Conservation (phyloP, 495 filamentous ascomycete genomes). For the Trichoderma gamsii region DNA sequence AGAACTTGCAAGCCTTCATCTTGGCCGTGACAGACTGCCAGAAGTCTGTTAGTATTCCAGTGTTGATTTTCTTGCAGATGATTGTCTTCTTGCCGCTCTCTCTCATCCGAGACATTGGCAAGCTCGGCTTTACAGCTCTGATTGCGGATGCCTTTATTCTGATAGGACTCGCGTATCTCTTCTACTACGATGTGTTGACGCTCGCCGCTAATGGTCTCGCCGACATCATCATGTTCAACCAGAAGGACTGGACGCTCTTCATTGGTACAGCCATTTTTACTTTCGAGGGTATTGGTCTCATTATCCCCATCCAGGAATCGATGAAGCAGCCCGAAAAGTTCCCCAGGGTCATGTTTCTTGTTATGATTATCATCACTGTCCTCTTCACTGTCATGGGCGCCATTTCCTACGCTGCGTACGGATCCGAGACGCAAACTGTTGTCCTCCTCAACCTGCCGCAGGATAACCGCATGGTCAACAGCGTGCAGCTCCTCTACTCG, state of each 20-base stretch:
- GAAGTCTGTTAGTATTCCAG: conserved; percentile 75
- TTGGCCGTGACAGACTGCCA: conserved; percentile 73
- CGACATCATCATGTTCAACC: conserved; percentile 83
- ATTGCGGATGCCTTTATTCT: conserved; percentile 92
- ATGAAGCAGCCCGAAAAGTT: conserved; percentile 89
- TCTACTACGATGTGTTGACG: conserved; percentile 91
- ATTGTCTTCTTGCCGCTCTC: conserved; percentile 89
- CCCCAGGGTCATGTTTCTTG: conserved; percentile 71
- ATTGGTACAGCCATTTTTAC: conserved; percentile 99
- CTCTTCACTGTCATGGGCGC: conserved; percentile 89
- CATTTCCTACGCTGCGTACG: conserved; percentile 92
- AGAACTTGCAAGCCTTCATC: conserved; percentile 93
- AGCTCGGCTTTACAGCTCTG: conserved; percentile 83
- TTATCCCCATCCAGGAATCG: conserved; percentile 96
- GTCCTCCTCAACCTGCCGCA: conserved; percentile 94
- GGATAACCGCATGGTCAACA: conserved; percentile 92
- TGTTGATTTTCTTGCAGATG: conserved; percentile 87
- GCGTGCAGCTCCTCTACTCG: conserved; percentile 90
- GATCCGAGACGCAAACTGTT: conserved; percentile 89
- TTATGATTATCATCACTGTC: conserved; percentile 90
- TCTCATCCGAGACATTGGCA: conserved; percentile 89
- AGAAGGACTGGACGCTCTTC: conserved; percentile 86
- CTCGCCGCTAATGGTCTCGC: conserved; percentile 69
- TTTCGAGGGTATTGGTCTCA: conserved; percentile 95
- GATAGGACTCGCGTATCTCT: conserved; percentile 85